Conservation (phyloP, 2,329 filamentous ascomycete species). For the Fusarium tjaetaba region DNA sequence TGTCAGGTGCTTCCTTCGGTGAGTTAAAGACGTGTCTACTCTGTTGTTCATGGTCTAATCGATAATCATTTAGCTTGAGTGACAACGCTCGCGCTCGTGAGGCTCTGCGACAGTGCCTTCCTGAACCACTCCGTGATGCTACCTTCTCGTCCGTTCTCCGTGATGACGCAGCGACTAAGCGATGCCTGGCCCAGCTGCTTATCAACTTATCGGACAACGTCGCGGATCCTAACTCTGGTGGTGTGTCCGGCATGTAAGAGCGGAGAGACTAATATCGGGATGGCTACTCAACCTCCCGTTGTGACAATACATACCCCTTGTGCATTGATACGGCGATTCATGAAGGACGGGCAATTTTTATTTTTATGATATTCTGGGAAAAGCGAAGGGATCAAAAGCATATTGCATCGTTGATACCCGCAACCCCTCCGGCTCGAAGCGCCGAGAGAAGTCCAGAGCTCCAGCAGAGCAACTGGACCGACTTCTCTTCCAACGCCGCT, state of each 20-base stretch:
- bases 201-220: conserved; percentile 96
- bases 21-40: conserved; percentile 49
- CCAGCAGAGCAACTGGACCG: conserved; percentile 23
- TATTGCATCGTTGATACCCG: conserved; percentile 48
- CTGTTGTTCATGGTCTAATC: conserved; percentile 13
- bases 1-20: conserved; percentile 95
- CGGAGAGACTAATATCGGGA: conserved; percentile 22
- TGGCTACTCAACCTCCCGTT: conserved; percentile 21
- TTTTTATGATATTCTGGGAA: conserved; percentile 46
- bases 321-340: conserved; percentile 45
- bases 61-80: conserved; percentile 71
- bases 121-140: conserved; percentile 97
- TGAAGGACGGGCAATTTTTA: conserved; percentile 40
- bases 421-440: conserved; percentile 40
- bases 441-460: conserved; percentile 8
- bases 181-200: conserved; percentile 94
- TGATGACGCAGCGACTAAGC: conserved; percentile 96
- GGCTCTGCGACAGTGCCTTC: conserved; percentile 93
- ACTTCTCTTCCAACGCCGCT: conserved; percentile 29
- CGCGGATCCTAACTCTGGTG: conserved; percentile 57
- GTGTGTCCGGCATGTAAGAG: conserved; percentile 49
- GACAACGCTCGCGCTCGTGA: conserved; percentile 97
- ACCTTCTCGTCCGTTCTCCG: conserved; percentile 97
- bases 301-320: conserved; percentile 44
- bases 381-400: conserved; percentile 47